Conservation (phyloP, 1,284 basidiomycete species). For the Sanghuangporus weigelae region DNA sequence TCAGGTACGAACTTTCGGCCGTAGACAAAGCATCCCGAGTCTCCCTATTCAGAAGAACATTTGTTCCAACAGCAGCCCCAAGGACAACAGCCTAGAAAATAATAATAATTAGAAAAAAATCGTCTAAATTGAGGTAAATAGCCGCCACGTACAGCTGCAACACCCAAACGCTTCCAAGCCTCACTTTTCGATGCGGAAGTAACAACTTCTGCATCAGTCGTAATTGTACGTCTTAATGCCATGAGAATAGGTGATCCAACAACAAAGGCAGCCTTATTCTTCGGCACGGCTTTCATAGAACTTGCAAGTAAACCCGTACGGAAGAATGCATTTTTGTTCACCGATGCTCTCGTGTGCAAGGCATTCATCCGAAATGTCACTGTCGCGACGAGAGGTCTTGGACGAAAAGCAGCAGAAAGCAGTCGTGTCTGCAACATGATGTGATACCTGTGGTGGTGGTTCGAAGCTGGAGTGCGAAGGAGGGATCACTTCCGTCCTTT, state of each 20-base stretch:
- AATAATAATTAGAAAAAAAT: neutral
- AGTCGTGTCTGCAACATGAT: constrained; percentile 4
- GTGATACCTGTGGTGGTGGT: neutral
- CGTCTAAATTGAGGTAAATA: neutral
- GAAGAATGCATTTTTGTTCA: constrained; percentile 9
- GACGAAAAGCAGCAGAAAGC: neutral
- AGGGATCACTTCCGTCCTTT: neutral
- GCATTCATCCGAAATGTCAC: constrained; percentile 1
- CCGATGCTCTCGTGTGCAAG: constrained; percentile 10
- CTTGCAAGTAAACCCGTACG: constrained; percentile 8
- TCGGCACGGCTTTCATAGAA: constrained; percentile 7
- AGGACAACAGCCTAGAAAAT: constrained; percentile 55
- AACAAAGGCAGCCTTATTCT: constrained; percentile 2
- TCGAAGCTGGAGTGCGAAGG: neutral
- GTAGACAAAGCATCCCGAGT: constrained; percentile 61
- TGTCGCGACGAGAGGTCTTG: neutral
- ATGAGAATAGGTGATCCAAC: constrained; percentile 2
- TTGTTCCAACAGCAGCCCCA: constrained; percentile 57
- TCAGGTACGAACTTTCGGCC: constrained; percentile 66
- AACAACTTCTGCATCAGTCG: constrained; percentile 39
- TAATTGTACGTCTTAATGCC: constrained; percentile 30
- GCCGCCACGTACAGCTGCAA: constrained; percentile 40
- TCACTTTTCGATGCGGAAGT: constrained; percentile 33
- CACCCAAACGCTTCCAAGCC: constrained; percentile 44
- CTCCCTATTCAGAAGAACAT: constrained; percentile 71